Base-by-base conservation (phyloP, 345 rosid species). In the Alliaria petiolata region DNA sequence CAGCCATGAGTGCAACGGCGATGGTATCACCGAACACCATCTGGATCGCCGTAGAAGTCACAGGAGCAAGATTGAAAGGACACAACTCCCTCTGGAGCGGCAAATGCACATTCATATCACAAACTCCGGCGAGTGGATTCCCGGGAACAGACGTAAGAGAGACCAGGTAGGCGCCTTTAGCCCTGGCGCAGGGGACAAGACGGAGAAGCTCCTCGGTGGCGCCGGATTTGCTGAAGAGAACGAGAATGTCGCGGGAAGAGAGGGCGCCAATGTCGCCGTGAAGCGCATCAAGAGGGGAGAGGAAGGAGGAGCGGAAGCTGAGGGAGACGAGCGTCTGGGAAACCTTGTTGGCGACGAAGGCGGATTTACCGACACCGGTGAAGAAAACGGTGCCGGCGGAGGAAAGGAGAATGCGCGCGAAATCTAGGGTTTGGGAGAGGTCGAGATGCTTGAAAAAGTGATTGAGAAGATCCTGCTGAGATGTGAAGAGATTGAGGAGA, bases 11-110 rank as follows among this genome's bases (percentile, higher is more conserved):
- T 0, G 99, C 99, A 40, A 92, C 87, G 22, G 99, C 96, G 33
- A 95, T 93, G 11, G 99, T 92, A 75, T 95, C 99, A 58, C 99
- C 99, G 19, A 95, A 95, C 15, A 95, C 90, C 98, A 95, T 95
- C 83, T 95, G 99, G 19, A 95, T 95, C 35, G 96, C 99, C 12
- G 91, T 92, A 11, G 99, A 95, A 4, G 99, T 95, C 14, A 92
- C 99, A 11, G 98, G 99, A 4, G 97, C 99, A 43, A 95, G 79
- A 85, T 95, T 86, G 36, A 91, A 95, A 1, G 97, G 99, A 42
- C 99, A 95, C 25, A 95, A 63, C 68, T 95, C 99, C 78, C 92
- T 87, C 83, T 83, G 83, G 47, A 95, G 75, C 0, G 98, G 99
- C 76, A 89, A 84, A 81, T 81, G 87, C 71, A 95, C 96, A 61